phyloP scores from a whole-genome alignment of 2,329 filamentous ascomycete genomes.

The Pyrenophora teres region DNA sequence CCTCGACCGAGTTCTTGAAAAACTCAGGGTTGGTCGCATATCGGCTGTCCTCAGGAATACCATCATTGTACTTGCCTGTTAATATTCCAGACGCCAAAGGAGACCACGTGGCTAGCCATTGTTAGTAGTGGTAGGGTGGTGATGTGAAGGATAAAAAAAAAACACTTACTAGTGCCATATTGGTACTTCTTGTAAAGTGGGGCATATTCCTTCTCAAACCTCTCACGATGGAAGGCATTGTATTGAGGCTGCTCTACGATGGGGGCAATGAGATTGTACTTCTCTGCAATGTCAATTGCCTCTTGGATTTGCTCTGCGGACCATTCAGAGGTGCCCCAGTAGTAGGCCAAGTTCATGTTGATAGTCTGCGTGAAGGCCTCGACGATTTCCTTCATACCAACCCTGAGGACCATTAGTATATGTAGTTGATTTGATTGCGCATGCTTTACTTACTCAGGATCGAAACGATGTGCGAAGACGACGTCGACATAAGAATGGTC shows the following conservation, averaged over 20 bases:
- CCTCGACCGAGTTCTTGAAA: conserved; percentile 62
- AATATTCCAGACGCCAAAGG: conserved; percentile 62
- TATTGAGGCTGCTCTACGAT: conserved; percentile 63
- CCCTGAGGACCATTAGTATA: conserved; percentile 40
- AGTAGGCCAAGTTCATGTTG: conserved; percentile 62
- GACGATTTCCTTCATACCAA: conserved; percentile 67
- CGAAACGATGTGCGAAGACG: conserved; percentile 65
- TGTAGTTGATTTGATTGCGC: too few species aligned
- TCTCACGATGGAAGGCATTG: conserved; percentile 65
- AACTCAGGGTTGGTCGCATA: conserved; percentile 63
- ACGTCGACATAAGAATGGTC: conserved; percentile 70
- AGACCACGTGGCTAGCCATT: conserved; percentile 46
- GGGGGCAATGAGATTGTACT: conserved; percentile 64
- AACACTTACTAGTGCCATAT: conserved; percentile 61
- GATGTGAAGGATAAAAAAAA: background rate
- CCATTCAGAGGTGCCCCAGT: conserved; percentile 63
- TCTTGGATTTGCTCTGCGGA: conserved; percentile 63
- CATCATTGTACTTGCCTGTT: conserved; percentile 68
- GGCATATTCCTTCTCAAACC: conserved; percentile 65
- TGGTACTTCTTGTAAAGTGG: conserved; percentile 62
- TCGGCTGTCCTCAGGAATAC: conserved; percentile 64
- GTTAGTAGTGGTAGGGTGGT: background rate
- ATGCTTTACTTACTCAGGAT: conserved; percentile 48
- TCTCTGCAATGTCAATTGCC: conserved; percentile 63
- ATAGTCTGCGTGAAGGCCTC: conserved; percentile 58